Evolutionary conservation across 2,329 filamentous ascomycete genomes (phyloP).

Genomic region (Xylaria sp.): DNA sequence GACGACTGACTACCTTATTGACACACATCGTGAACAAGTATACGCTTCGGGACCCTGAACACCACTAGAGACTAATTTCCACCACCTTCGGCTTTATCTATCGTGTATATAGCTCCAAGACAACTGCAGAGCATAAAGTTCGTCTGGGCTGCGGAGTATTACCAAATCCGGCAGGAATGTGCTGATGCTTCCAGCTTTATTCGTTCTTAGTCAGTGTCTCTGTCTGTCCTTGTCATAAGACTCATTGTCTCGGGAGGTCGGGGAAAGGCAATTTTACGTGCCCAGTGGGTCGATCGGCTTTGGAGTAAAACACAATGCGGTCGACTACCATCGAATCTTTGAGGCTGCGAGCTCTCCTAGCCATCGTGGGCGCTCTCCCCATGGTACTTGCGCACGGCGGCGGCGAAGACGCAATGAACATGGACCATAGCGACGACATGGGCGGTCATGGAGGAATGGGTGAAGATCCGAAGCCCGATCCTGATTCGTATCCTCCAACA

Average conservation of each 20-base stretch:
- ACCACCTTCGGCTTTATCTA: not conserved
- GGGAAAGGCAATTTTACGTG: slow-evolving; percentile 1
- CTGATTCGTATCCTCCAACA: slow-evolving; percentile 41
- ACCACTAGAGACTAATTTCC: not conserved
- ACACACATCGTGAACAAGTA: not conserved
- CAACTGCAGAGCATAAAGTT: slow-evolving; percentile 1
- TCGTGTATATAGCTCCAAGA: not conserved
- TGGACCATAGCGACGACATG: slow-evolving; percentile 38
- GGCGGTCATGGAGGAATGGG: slow-evolving; percentile 34
- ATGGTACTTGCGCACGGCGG: slow-evolving; percentile 43
- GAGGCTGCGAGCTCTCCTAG: slow-evolving; percentile 37
- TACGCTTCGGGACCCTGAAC: not conserved
- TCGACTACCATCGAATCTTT: slow-evolving; percentile 33
- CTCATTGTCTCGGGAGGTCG: not conserved
- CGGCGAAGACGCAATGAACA: slow-evolving; percentile 38
- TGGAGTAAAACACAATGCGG: slow-evolving; percentile 30
- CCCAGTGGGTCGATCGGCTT: not conserved
- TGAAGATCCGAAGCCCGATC: slow-evolving; percentile 37
- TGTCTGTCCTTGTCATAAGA: slow-evolving; percentile 4
- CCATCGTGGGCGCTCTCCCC: slow-evolving; percentile 42
- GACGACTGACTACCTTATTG: not conserved
- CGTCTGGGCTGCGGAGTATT: not conserved
- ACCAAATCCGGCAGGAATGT: slow-evolving; percentile 13
- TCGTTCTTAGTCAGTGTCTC: slow-evolving; percentile 9
- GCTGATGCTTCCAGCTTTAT: slow-evolving; percentile 7